phyloP scores from a whole-genome alignment of 495 filamentous ascomycete genomes.

The Collariella sp. region DNA sequence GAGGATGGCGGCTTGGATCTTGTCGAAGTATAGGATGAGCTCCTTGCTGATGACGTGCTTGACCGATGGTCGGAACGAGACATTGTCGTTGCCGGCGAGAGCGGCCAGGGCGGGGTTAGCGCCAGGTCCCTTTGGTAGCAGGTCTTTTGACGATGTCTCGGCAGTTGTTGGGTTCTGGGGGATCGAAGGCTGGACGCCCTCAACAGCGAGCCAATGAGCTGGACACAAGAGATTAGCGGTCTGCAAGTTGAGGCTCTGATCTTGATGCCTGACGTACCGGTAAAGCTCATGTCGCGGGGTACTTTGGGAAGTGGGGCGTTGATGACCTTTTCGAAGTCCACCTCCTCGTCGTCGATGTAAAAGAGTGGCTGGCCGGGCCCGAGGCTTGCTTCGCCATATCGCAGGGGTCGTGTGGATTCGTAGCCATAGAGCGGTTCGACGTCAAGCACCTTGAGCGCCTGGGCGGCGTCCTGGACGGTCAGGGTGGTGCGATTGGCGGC shows the following conservation, averaged over 20 bases:
- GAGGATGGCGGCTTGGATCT: constrained; percentile 74
- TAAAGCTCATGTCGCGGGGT: constrained; percentile 85
- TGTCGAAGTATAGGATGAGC: constrained; percentile 93
- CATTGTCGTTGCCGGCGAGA: constrained; percentile 71
- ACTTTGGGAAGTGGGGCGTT: constrained; percentile 93
- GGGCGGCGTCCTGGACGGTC: constrained; percentile 75
- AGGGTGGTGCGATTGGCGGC: constrained; percentile 73
- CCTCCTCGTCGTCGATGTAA: constrained; percentile 97
- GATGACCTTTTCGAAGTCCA: constrained; percentile 97
- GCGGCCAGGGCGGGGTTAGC: constrained; percentile 75
- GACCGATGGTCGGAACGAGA: constrained; percentile 76
- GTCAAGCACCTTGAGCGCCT: constrained; percentile 74
- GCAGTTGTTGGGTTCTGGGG: constrained; percentile 86
- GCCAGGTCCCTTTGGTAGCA: constrained; percentile 80
- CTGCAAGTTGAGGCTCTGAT: neutral
- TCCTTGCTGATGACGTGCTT: constrained; percentile 95
- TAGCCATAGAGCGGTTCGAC: constrained; percentile 95
- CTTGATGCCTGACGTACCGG: constrained; percentile 46
- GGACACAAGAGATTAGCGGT: constrained; percentile 8
- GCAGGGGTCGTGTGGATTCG: constrained; percentile 74
- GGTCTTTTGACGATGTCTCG: constrained; percentile 69
- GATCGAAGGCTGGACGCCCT: constrained; percentile 92
- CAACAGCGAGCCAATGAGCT: constrained; percentile 95
- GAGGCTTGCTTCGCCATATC: constrained; percentile 87
- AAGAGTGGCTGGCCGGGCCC: constrained; percentile 93